These are phyloP conservation scores for Gomphus bonarii DNA, from an alignment of 1,284 basidiomycete genomes.

Conservation along the genomic window DNA sequence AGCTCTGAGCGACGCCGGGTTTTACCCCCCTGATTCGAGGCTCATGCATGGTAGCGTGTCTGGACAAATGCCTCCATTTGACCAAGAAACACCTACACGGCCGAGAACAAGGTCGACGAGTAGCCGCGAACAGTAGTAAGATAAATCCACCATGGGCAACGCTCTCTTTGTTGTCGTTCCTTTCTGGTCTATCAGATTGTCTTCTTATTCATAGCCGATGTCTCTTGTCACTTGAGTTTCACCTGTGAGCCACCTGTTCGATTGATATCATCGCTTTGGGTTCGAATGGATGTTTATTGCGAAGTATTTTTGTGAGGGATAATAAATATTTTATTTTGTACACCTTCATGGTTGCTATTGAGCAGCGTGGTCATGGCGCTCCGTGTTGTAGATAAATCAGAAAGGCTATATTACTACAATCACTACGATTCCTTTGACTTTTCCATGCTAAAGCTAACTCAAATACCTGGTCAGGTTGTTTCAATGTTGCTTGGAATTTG, in stretches of 20 bases:
- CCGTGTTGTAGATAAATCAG: no score
- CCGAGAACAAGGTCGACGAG: conserved; percentile 7
- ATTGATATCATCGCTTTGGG: background rate
- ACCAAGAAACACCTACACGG: conserved; percentile 7
- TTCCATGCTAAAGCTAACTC: no score
- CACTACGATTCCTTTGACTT: no score
- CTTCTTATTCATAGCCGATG: background rate
- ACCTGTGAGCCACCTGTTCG: background rate
- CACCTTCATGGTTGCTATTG: background rate
- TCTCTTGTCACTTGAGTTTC: background rate
- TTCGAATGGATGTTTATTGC: background rate
- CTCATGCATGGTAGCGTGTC: background rate
- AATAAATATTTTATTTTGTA: background rate
- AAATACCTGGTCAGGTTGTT: no score
- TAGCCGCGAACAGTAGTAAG: background rate
- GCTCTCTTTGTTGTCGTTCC: background rate
- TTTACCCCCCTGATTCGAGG: conserved; percentile 1
- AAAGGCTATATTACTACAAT: no score
- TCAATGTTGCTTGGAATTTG: no score
- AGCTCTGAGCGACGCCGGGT: conserved; percentile 6
- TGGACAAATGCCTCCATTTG: conserved; percentile 24
- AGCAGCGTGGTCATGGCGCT: no score
- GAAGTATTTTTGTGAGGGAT: background rate
- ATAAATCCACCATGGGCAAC: background rate
- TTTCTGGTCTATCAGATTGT: background rate